Conservation (phyloP, 805 yeast species). For the Metschnikowia gelsemii region DNA sequence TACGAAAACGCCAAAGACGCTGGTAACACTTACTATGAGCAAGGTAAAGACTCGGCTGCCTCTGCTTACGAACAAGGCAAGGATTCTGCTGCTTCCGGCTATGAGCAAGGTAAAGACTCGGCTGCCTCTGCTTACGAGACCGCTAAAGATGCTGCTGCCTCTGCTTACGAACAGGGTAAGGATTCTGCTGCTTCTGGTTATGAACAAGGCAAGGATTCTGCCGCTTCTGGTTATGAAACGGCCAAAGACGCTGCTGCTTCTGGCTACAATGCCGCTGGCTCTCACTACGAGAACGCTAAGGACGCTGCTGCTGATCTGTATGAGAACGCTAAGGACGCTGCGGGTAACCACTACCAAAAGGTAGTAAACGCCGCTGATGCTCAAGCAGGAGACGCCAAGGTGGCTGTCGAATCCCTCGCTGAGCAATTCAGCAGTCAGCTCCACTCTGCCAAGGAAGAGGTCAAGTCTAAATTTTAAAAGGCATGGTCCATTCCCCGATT, state of each 20-base stretch:
- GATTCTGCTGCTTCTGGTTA: too few species aligned
- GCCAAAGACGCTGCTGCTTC: constrained; percentile 8
- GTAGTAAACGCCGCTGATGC: constrained; percentile 10
- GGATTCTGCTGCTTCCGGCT: too few species aligned
- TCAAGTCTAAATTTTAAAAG: constrained; percentile 19
- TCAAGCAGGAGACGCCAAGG: constrained; percentile 5
- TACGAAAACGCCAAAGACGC: constrained; percentile 4
- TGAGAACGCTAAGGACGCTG: constrained; percentile 11
- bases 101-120: too few species aligned
- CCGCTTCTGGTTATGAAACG: constrained; percentile 10
- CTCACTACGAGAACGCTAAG: constrained; percentile 10
- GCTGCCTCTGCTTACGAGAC: constrained; percentile 2
- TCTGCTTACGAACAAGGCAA: too few species aligned
- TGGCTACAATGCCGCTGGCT: too few species aligned
- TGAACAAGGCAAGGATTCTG: too few species aligned
- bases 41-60: not conserved
- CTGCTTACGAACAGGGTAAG: constrained; percentile 8
- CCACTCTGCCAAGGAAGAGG: constrained; percentile 14
- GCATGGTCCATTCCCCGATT: constrained; percentile 3
- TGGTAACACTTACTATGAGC: constrained; percentile 2
- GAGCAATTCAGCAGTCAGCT: constrained; percentile 14
- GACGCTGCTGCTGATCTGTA: constrained; percentile 10
- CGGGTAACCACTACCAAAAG: constrained; percentile 9
- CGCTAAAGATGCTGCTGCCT: constrained; percentile 7
- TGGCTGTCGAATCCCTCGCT: constrained; percentile 11